These are phyloP conservation scores for Acanthamoeba polyphaga DNA, from an alignment of 208 protist genomes.

Conservation along the genomic window DNA sequence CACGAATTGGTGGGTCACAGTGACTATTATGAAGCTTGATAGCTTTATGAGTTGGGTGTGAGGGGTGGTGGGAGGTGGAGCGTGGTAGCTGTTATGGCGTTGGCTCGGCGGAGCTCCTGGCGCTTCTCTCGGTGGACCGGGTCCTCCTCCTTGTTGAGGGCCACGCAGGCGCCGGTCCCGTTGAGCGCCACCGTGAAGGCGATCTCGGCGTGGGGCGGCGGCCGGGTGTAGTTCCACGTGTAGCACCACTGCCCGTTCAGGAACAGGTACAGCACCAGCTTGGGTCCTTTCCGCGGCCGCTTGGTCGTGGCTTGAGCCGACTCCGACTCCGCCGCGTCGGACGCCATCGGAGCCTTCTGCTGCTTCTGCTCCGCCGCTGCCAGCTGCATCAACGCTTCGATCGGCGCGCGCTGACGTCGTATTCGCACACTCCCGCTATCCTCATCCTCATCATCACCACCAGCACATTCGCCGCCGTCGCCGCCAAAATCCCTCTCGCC, in stretches of 20 bases:
- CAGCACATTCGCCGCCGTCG: neutral
- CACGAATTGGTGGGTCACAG: too few species aligned
- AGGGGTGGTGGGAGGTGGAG: too few species aligned
- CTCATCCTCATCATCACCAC: too few species aligned
- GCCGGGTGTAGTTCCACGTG: neutral
- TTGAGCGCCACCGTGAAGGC: slow-evolving; percentile 39
- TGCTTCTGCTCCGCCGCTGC: too few species aligned
- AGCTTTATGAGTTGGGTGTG: too few species aligned
- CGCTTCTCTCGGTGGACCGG: neutral
- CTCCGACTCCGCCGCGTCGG: neutral
- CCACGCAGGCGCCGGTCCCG: neutral
- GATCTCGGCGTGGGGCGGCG: slow-evolving; percentile 2
- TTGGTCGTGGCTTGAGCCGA: neutral
- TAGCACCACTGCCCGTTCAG: slow-evolving; percentile 28
- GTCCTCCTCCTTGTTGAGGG: slow-evolving; percentile 14
- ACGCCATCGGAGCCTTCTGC: neutral
- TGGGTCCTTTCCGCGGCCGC: neutral
- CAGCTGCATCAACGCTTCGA: too few species aligned
- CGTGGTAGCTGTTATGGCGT: too few species aligned
- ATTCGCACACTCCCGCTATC: neutral
- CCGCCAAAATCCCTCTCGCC: neutral
- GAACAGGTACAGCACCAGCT: slow-evolving; percentile 19
- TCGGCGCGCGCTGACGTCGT: neutral
- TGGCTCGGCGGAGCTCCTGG: neutral
- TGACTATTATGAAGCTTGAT: too few species aligned